Percentiles rank a stretch among this genome's conserved stretches.
phyloP scores from a whole-genome alignment of 495 filamentous ascomycete species.

The Podospora didyma region DNA sequence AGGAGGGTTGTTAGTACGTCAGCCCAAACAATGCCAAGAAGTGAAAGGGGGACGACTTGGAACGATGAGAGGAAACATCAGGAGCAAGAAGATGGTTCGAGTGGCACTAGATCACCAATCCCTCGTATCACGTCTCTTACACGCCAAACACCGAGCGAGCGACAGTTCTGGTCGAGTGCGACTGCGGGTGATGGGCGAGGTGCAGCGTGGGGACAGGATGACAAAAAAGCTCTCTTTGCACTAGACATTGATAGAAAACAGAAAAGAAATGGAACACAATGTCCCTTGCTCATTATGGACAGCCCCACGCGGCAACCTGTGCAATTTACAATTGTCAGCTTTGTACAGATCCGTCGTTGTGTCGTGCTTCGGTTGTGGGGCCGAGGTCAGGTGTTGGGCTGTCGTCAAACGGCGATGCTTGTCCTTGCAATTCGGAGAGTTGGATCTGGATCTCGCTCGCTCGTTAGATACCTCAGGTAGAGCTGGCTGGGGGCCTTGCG shows the following conservation, averaged over 20 bases:
- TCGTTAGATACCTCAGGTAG: neutral
- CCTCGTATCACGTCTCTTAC: conserved; percentile 22
- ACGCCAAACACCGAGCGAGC: conserved; percentile 22
- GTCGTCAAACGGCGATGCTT: neutral
- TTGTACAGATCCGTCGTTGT: no score
- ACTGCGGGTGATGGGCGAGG: conserved; percentile 9
- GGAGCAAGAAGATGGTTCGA: conserved; percentile 23
- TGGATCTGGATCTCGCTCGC: conserved; percentile 15
- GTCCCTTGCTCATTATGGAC: neutral
- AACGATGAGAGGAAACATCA: conserved; percentile 9
- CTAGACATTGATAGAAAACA: no score
- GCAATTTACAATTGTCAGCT: neutral
- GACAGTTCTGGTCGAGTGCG: neutral
- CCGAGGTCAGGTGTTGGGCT: no score
- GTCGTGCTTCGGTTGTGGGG: no score
- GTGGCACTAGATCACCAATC: conserved; percentile 17
- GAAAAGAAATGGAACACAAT: neutral
- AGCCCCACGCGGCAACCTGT: neutral
- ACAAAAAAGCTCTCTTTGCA: no score
- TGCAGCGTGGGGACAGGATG: neutral
- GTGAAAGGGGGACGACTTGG: neutral
- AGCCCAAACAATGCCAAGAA: conserved; percentile 15
- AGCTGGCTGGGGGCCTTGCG: conserved; percentile 4
- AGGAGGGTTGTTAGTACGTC: neutral
- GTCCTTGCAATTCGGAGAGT: neutral